Conservation (phyloP, 805 yeast genomes). For the Middelhovenomyces tepae region DNA sequence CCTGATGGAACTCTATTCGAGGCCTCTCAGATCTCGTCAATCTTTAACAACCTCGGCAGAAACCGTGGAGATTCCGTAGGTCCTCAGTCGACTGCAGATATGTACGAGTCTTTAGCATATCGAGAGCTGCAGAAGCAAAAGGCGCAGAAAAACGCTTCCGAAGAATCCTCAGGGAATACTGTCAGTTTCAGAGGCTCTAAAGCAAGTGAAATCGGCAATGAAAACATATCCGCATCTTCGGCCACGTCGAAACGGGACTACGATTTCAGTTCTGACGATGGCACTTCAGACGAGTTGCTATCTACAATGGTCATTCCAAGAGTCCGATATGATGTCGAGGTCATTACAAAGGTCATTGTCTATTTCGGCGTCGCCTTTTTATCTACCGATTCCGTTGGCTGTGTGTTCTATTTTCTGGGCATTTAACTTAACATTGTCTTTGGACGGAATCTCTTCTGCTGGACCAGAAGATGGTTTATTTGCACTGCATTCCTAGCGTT, state of each 20-base stretch:
- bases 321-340: constrained; percentile 60
- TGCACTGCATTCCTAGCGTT: no score
- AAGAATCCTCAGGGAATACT: background rate
- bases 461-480: no score
- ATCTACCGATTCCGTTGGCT: constrained; percentile 30
- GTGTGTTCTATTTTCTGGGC: constrained; percentile 10
- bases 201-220: background rate
- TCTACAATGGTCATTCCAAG: constrained; percentile 26
- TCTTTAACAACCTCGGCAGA: constrained; percentile 21
- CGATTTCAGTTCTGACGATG: background rate
- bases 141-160: constrained; percentile 6
- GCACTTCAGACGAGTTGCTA: constrained; percentile 14
- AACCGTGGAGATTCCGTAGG: constrained; percentile 32
- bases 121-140: constrained; percentile 22
- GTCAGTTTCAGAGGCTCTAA: background rate
- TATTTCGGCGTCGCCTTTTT: constrained; percentile 71
- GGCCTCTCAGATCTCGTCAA: constrained; percentile 24
- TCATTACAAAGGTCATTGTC: constrained; percentile 64
- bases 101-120: constrained; percentile 30
- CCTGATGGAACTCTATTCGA: constrained; percentile 27
- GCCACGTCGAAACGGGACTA: background rate
- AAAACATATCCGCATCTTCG: background rate
- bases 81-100: constrained; percentile 35
- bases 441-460: no score
- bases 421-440: background rate